A percentile compares a stretch with the other conserved stretches of the same genome.
Evolutionary conservation across 306 rosid species (phyloP).

Genomic region (Cicer judaicum): DNA sequence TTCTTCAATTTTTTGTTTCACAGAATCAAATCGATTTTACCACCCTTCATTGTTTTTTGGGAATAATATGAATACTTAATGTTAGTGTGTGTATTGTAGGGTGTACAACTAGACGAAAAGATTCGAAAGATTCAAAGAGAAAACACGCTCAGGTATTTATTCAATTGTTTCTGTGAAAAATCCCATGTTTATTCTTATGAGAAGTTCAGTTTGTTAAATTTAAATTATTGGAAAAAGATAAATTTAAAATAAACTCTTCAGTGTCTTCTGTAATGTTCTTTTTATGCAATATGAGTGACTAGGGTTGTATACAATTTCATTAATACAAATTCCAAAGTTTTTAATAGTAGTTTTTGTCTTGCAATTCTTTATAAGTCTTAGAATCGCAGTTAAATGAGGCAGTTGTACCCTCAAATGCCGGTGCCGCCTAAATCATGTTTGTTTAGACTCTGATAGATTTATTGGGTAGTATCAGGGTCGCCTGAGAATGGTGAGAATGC

Average conservation of each 20-base stretch:
- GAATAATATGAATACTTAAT: constrained; percentile 10
- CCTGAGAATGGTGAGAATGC: background rate
- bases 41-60: background rate
- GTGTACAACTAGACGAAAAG: constrained; percentile 63
- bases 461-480: background rate
- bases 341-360: too few relatives aligned
- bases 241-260: too few relatives aligned
- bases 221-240: background rate
- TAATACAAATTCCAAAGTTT: background rate
- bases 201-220: constrained; percentile 1
- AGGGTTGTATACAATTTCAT: background rate
- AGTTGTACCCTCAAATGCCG: background rate
- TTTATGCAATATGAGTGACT: background rate
- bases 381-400: background rate
- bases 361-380: background rate
- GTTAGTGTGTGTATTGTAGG: constrained; percentile 55
- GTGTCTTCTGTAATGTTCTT: background rate
- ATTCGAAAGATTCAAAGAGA: constrained; percentile 65
- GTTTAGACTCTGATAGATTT: background rate
- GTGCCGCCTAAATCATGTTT: too few relatives aligned
- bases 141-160: constrained; percentile 67
- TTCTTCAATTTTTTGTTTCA: background rate
- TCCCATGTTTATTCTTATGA: background rate
- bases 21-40: constrained; percentile 10
- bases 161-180: background rate